Evolutionary conservation across 352 stramenopile genomes (phyloP).

Genomic region (Pythium aphanidermatum): DNA sequence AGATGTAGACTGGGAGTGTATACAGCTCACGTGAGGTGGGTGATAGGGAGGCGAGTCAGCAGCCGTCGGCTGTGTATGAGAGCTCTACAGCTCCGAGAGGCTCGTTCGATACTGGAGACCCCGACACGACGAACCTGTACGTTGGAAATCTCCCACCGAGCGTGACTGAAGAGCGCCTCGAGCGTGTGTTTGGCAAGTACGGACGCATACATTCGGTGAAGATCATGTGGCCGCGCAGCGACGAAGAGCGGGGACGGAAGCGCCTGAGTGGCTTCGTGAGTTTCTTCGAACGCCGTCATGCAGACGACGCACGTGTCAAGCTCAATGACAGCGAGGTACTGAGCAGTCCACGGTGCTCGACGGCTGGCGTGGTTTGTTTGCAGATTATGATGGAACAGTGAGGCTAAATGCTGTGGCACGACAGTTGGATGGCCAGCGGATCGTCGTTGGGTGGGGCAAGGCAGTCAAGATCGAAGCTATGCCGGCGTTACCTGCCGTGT

Average conservation of each 20-base stretch:
- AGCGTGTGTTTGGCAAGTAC: slow-evolving; percentile 85
- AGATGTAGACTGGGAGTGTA: too few species aligned
- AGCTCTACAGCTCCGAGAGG: slow-evolving; percentile 29
- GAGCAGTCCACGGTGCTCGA: neutral
- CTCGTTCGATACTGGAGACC: slow-evolving; percentile 82
- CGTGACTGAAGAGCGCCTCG: slow-evolving; percentile 89
- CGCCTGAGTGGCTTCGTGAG: slow-evolving; percentile 95
- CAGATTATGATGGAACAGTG: slow-evolving; percentile 2
- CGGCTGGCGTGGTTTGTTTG: slow-evolving; percentile 1
- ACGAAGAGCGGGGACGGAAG: slow-evolving; percentile 87
- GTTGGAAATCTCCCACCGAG: slow-evolving; percentile 92
- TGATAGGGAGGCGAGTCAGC: slow-evolving; percentile 3
- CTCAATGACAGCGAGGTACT: slow-evolving; percentile 69
- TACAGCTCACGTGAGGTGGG: too few species aligned
- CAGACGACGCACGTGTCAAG: slow-evolving; percentile 70
- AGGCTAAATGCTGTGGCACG: slow-evolving; percentile 7
- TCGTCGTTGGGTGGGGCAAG: slow-evolving; percentile 80
- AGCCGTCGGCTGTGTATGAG: slow-evolving; percentile 10
- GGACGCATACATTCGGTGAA: slow-evolving; percentile 94
- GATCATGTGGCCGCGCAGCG: slow-evolving; percentile 97
- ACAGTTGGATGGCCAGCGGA: slow-evolving; percentile 65
- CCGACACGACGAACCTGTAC: slow-evolving; percentile 91
- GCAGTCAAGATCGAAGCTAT: slow-evolving; percentile 60
- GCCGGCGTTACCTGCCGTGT: slow-evolving; percentile 4
- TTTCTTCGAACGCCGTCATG: slow-evolving; percentile 83